Conservation (phyloP, 768 basidiomycete species). For the Filobasidium wieringae region DNA sequence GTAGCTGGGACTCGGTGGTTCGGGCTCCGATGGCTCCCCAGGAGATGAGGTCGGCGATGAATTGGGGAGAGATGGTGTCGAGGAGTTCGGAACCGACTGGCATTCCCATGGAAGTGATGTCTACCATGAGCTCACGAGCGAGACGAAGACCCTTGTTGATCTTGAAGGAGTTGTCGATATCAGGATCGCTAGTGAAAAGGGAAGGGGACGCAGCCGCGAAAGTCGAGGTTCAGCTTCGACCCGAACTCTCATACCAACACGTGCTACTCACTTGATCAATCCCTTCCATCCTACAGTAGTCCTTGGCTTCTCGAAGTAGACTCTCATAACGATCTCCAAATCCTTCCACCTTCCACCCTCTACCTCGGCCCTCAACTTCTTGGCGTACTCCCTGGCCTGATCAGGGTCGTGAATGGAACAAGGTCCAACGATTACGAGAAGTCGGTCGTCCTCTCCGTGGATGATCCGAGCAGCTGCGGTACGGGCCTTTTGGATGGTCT, state of each 20-base stretch:
- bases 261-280: slow-evolving; percentile 39
- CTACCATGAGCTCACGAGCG: slow-evolving; percentile 77
- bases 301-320: slow-evolving; percentile 92
- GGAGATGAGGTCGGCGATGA: slow-evolving; percentile 80
- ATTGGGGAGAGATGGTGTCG: slow-evolving; percentile 66
- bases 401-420: slow-evolving; percentile 86
- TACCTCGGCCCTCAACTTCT: slow-evolving; percentile 46
- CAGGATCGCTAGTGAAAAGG: slow-evolving; percentile 58
- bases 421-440: slow-evolving; percentile 86
- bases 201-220: background rate
- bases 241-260: too few relatives aligned
- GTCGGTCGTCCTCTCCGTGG: slow-evolving; percentile 68
- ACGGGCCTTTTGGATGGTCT: slow-evolving; percentile 67
- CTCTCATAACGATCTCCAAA: slow-evolving; percentile 85
- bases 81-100: slow-evolving; percentile 91
- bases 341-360: slow-evolving; percentile 53
- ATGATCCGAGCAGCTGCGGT: slow-evolving; percentile 66
- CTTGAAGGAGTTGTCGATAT: slow-evolving; percentile 84
- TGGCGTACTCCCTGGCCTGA: slow-evolving; percentile 52
- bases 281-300: slow-evolving; percentile 97
- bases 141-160: slow-evolving; percentile 94
- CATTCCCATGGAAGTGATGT: slow-evolving; percentile 76
- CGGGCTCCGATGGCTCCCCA: slow-evolving; percentile 98
- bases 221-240: too few relatives aligned
- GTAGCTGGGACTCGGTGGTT: slow-evolving; percentile 78